Conservation (phyloP, 169 alveolate species). For the Miamiensis avidus region DNA sequence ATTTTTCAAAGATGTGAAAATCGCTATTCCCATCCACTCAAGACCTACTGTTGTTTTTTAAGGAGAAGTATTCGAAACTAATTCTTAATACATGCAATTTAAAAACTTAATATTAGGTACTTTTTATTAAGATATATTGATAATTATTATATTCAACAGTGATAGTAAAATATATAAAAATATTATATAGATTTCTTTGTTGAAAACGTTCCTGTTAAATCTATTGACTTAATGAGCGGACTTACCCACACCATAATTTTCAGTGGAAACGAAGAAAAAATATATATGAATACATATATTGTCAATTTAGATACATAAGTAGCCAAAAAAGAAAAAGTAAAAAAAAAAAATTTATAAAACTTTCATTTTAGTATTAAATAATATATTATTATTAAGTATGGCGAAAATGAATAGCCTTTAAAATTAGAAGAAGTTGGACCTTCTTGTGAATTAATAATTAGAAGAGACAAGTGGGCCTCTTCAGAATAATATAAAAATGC, state of each 20-base stretch:
- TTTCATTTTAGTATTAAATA: too few species aligned
- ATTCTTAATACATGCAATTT: conserved; percentile 53
- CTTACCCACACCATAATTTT: conserved; percentile 61
- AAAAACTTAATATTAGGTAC: conserved; percentile 57
- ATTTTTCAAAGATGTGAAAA: conserved; percentile 35
- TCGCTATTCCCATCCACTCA: conserved; percentile 50
- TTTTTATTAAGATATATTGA: not conserved
- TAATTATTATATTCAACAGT: not conserved
- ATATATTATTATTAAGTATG: too few species aligned
- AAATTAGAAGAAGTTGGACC: conserved; percentile 76
- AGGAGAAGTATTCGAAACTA: conserved; percentile 75
- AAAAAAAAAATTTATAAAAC: too few species aligned
- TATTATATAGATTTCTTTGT: conserved; percentile 22
- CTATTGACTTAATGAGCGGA: conserved; percentile 52
- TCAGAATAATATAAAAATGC: conserved; percentile 65
- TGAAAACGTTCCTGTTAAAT: conserved; percentile 46
- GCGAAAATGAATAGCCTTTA: not conserved
- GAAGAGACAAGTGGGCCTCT: conserved; percentile 62
- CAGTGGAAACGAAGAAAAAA: conserved; percentile 57
- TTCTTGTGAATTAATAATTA: conserved; percentile 55
- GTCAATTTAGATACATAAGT: conserved; percentile 28
- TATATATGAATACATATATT: conserved; percentile 54
- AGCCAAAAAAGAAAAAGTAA: conserved; percentile 21
- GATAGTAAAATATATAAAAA: not conserved
- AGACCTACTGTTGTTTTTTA: conserved; percentile 72